Evolutionary conservation across 164 flowering plant genomes (phyloP), one percentile per base, ranked within the genome.

Genomic region (Dillenia suffruticosa): DNA sequence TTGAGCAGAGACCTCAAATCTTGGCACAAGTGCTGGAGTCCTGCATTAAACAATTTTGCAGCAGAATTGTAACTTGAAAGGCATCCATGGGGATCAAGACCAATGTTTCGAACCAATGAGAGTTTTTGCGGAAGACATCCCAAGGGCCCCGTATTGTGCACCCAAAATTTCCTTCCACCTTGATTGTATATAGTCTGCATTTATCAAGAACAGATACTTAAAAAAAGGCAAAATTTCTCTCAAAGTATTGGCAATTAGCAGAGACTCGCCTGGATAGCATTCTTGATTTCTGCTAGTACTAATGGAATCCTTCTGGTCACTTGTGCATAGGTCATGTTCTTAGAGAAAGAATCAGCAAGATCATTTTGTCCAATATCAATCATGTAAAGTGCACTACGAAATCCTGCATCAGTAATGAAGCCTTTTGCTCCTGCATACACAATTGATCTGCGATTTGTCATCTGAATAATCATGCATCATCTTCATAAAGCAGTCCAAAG

Each of bases 311-410:
- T 76, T 51, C 68, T 74, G 45, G 72, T 52, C 9, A 87, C 90
- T 75, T 76, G 74, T 0, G 64, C 72, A 54, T 71, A 79, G 4
- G 90, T 63, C 0, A 81, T 24, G 57, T 78, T 77, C 52, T 85
- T 79, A 32, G 81, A 46, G 57, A 85, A 87, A 10, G 86, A 72
- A 72, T 82, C 82, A 14, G 85, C 77, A 17, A 87, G 59, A 75
- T 87, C 93, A 51, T 87, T 87, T 52, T 84, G 93, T 49, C 92
- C 92, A 44, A 87, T 83, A 63, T 84, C 89, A 40, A 81, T 78
- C 76, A 82, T 75, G 78, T 81, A 81, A 50, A 84, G 83, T n/a
- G 93, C 90, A 26, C 71, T 75, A 2, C 69, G 50, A 57, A 84
- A 83, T 3, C 81, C 82, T 12, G 56, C 77, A 9, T 76, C 81